Percentiles rank a stretch among this genome's conserved stretches.
These are phyloP conservation scores for Coniophora puteana DNA, from an alignment of 1,284 basidiomycete species.

Conservation along the genomic window DNA sequence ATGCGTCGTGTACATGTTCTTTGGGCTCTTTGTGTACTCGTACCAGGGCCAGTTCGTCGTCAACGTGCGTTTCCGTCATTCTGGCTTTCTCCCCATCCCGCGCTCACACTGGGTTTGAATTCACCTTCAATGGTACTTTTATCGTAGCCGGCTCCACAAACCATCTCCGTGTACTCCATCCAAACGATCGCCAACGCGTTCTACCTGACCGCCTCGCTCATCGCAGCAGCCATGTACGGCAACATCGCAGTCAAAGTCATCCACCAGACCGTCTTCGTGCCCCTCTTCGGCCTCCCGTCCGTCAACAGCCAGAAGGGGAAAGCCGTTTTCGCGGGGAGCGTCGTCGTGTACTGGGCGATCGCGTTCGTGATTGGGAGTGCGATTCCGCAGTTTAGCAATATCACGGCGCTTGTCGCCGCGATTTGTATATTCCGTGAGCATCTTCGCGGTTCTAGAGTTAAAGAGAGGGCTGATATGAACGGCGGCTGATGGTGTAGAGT, in stretches of 20 bases:
- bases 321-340: slow-evolving; percentile 39
- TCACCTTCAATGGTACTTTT: slow-evolving; percentile 5
- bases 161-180: slow-evolving; percentile 42
- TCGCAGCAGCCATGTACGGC: slow-evolving; percentile 60
- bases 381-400: slow-evolving; percentile 54
- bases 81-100: neutral
- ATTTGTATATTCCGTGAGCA: slow-evolving; percentile 48
- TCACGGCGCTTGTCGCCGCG: slow-evolving; percentile 53
- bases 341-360: slow-evolving; percentile 44
- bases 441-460: neutral
- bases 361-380: slow-evolving; percentile 61
- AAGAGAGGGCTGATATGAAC: neutral
- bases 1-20: slow-evolving; percentile 53
- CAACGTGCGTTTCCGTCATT: slow-evolving; percentile 14
- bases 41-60: slow-evolving; percentile 55
- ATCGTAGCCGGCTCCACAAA: slow-evolving; percentile 51
- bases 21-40: slow-evolving; percentile 46
- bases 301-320: slow-evolving; percentile 44
- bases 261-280: slow-evolving; percentile 49
- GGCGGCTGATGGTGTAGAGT: slow-evolving; percentile 29
- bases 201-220: slow-evolving; percentile 45
- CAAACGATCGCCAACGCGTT: slow-evolving; percentile 46
- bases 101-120: no score
- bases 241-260: slow-evolving; percentile 57
- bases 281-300: slow-evolving; percentile 49